phyloP scores from a whole-genome alignment of 371 early-diverging fungal species.

The Mortierella sp. region DNA sequence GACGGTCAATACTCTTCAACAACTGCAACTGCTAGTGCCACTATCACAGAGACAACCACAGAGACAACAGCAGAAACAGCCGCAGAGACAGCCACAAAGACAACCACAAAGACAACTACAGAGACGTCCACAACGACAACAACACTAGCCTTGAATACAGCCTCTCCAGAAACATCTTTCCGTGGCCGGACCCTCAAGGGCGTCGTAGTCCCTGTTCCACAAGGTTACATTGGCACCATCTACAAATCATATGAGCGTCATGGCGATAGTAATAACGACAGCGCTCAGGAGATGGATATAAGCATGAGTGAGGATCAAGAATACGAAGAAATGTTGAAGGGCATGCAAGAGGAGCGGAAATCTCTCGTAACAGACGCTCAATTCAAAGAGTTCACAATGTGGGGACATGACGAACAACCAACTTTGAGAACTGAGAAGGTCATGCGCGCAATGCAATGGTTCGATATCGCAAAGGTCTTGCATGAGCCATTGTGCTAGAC shows the following conservation, averaged over 20 bases:
- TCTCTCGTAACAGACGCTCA: constrained; percentile 28
- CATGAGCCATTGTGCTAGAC: constrained; percentile 32
- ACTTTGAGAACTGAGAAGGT: constrained; percentile 35
- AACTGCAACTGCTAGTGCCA: not conserved
- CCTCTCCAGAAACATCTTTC: constrained; percentile 36
- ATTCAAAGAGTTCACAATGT: constrained; percentile 44
- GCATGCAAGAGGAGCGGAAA: constrained; percentile 49
- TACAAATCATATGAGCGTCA: constrained; percentile 21
- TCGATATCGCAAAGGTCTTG: constrained; percentile 47
- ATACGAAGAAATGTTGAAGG: constrained; percentile 49
- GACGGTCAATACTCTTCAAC: constrained; percentile 32
- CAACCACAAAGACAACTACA: not conserved
- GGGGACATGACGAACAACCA: constrained; percentile 53
- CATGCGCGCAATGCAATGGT: constrained; percentile 52
- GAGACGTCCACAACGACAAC: not conserved
- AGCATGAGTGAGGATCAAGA: constrained; percentile 33
- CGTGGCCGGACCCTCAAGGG: constrained; percentile 53
- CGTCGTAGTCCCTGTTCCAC: constrained; percentile 30
- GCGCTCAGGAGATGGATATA: constrained; percentile 5
- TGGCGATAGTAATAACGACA: not conserved
- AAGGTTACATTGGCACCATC: constrained; percentile 37
- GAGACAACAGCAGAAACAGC: not conserved
- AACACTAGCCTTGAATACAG: not conserved
- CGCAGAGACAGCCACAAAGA: not conserved
- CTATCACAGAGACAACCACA: not conserved